A percentile compares a stretch with the other conserved stretches of the same genome.
These are phyloP conservation scores for Alternaria brassicae DNA, from an alignment of 2,329 filamentous ascomycete genomes.

Conservation along the genomic window DNA sequence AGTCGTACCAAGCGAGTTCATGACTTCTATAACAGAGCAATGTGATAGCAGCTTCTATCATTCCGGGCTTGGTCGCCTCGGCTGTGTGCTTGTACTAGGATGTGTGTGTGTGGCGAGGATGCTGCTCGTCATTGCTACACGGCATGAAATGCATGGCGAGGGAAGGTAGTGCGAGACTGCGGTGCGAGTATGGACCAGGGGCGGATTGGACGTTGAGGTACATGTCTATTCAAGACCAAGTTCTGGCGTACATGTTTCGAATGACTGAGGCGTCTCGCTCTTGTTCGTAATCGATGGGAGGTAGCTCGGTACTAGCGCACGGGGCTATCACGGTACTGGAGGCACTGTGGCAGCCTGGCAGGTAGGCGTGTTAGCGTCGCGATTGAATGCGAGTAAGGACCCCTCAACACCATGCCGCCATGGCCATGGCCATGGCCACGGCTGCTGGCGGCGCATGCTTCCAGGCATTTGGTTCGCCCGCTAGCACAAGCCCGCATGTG, in stretches of 20 bases:
- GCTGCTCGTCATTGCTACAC: constrained; percentile 22
- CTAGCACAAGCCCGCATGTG: constrained; percentile 24
- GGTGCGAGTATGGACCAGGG: background rate
- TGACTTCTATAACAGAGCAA: constrained; percentile 11
- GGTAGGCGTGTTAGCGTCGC: background rate
- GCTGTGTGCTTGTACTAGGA: background rate
- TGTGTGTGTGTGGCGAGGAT: background rate
- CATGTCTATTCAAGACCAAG: background rate
- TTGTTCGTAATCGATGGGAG: background rate
- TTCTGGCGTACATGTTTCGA: background rate
- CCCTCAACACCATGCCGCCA: constrained; percentile 44
- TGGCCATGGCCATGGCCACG: constrained; percentile 33
- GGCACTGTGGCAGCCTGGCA: no score
- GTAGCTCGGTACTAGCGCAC: background rate
- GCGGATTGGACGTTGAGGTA: background rate
- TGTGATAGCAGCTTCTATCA: constrained; percentile 12
- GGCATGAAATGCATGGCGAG: constrained; percentile 8
- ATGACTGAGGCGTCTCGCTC: background rate
- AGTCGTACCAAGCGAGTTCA: background rate
- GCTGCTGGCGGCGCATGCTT: constrained; percentile 25
- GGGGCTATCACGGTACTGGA: background rate
- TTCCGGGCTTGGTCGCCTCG: background rate
- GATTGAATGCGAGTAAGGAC: constrained; percentile 16
- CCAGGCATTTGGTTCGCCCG: constrained; percentile 26
- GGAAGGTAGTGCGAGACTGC: constrained; percentile 10